These are phyloP conservation scores for Peribolospora kevripleyi DNA, from an alignment of 768 basidiomycete species.

Conservation along the genomic window DNA sequence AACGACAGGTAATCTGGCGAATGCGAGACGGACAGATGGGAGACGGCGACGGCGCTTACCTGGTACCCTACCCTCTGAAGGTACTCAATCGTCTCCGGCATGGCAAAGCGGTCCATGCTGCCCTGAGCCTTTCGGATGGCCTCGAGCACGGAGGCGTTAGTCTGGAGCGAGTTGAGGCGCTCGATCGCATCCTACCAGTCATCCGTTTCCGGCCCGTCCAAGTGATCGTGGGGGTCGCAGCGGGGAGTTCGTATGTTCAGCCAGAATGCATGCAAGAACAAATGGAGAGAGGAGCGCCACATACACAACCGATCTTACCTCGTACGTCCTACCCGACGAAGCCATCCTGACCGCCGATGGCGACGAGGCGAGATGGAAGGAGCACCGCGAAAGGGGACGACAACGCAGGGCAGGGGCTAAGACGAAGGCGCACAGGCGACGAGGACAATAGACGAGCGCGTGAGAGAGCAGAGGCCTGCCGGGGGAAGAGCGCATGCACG, in stretches of 20 bases:
- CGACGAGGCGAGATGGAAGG: too few species aligned
- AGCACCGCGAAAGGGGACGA: too few species aligned
- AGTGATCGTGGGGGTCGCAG: background rate
- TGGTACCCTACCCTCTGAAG: conserved; percentile 60
- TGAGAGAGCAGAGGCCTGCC: too few species aligned
- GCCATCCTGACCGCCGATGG: too few species aligned
- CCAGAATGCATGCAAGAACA: too few species aligned
- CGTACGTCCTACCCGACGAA: too few species aligned
- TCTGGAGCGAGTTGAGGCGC: conserved; percentile 18
- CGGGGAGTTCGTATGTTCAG: background rate
- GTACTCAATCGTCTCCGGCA: conserved; percentile 79
- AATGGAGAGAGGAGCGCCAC: too few species aligned
- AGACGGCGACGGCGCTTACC: conserved; percentile 25
- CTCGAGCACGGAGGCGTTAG: conserved; percentile 78
- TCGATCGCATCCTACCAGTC: conserved; percentile 19
- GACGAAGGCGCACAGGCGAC: too few species aligned
- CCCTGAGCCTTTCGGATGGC: conserved; percentile 52
- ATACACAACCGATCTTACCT: too few species aligned
- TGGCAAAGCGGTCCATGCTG: conserved; percentile 33
- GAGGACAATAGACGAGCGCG: too few species aligned
- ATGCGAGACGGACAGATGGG: background rate
- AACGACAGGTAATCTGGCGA: background rate
- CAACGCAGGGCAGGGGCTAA: too few species aligned
- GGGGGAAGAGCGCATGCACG: too few species aligned
- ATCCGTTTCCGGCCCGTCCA: background rate